Evolutionary conservation across 2,329 filamentous ascomycete species (phyloP).

Genomic region (Anisogramma anomala): DNA sequence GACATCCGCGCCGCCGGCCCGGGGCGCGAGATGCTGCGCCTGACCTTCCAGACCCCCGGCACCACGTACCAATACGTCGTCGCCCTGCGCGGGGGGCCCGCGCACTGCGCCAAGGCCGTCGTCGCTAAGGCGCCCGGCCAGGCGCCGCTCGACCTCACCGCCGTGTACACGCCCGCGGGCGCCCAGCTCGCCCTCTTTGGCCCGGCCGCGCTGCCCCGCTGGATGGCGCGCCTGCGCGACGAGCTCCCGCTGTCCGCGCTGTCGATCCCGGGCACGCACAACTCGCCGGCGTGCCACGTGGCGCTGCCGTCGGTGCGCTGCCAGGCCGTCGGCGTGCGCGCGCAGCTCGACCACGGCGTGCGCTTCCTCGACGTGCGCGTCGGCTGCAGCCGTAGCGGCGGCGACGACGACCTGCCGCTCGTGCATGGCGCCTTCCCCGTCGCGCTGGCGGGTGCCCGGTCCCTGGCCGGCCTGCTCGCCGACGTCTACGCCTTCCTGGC

Average conservation of each 20-base stretch:
- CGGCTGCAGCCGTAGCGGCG: constrained; percentile 34
- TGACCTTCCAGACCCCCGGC: constrained; percentile 55
- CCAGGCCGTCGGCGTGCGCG: constrained; percentile 64
- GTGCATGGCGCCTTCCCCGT: constrained; percentile 89
- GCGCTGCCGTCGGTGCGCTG: constrained; percentile 89
- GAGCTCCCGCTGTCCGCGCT: constrained; percentile 65
- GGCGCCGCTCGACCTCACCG: constrained; percentile 44
- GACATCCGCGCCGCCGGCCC: constrained; percentile 49
- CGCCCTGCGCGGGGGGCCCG: constrained; percentile 54
- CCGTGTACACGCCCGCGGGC: constrained; percentile 48
- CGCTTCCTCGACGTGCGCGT: constrained; percentile 91
- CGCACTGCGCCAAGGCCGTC: constrained; percentile 16
- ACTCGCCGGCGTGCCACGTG: constrained; percentile 73
- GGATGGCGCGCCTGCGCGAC: constrained; percentile 72
- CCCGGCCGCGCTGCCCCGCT: constrained; percentile 55
- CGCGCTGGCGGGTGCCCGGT: constrained; percentile 68
- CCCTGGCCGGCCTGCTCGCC: constrained; percentile 61
- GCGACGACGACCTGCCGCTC: constrained; percentile 59
- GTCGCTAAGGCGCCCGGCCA: no score
- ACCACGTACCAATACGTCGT: constrained; percentile 54
- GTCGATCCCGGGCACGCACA: constrained; percentile 91
- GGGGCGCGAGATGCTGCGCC: constrained; percentile 53
- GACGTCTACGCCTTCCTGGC: constrained; percentile 66
- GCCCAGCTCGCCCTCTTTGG: constrained; percentile 55
- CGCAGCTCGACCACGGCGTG: constrained; percentile 80